Evolutionary conservation across 345 rosid genomes (phyloP).

Genomic region (Bruguiera sexangula): DNA sequence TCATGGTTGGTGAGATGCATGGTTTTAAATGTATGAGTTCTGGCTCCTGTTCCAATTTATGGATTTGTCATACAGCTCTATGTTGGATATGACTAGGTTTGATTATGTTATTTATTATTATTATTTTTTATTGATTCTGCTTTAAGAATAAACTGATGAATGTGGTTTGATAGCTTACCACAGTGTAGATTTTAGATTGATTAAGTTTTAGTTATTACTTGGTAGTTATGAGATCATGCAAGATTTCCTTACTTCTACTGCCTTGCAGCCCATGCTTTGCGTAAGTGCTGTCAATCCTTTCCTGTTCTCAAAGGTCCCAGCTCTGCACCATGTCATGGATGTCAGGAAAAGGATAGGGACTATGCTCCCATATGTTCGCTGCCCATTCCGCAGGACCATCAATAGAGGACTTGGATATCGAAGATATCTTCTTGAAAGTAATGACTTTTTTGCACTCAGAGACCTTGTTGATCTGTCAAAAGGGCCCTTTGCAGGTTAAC

Average conservation of each 20-base stretch:
- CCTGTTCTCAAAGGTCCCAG: constrained; percentile 82
- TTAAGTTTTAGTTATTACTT: constrained; percentile 1
- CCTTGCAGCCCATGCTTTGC: constrained; percentile 89
- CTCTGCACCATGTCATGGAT: constrained; percentile 70
- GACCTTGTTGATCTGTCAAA: constrained; percentile 95
- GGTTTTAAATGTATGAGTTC: neutral
- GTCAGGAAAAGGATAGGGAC: constrained; percentile 65
- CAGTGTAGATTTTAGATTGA: neutral
- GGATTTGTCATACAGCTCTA: constrained; percentile 10
- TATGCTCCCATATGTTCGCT: constrained; percentile 83
- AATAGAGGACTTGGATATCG: constrained; percentile 80
- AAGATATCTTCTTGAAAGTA: constrained; percentile 89
- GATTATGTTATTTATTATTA: neutral
- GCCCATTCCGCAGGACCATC: constrained; percentile 81
- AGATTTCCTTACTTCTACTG: constrained; percentile 19
- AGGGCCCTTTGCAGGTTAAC: constrained; percentile 92
- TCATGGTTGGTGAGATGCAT: neutral
- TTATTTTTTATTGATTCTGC: neutral
- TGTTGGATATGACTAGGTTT: neutral
- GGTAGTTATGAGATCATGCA: constrained; percentile 8
- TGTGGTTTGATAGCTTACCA: neutral
- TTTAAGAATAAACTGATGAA: neutral
- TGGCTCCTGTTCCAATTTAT: neutral
- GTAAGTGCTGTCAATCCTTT: constrained; percentile 95
- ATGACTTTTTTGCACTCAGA: constrained; percentile 81